Evolutionary conservation across 768 basidiomycete species (phyloP).

Genomic region (Kondoa malvinella): DNA sequence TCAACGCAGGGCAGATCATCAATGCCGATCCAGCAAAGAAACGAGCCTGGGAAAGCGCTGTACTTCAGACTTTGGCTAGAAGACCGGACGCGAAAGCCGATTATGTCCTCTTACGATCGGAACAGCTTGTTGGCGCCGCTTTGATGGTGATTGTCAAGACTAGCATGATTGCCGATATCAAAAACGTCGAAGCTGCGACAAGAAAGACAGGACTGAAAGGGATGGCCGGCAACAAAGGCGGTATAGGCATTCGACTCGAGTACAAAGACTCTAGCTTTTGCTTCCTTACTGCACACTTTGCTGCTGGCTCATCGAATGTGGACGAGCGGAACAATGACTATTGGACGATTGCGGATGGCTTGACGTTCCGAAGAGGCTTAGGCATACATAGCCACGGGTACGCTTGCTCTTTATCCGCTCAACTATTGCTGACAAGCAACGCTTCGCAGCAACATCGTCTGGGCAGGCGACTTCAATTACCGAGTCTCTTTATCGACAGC

Average conservation of each 20-base stretch:
- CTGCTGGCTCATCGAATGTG: slow-evolving; percentile 81
- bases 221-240: slow-evolving; percentile 95
- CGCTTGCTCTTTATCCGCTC: slow-evolving; percentile 27
- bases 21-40: slow-evolving; percentile 69
- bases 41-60: slow-evolving; percentile 64
- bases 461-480: slow-evolving; percentile 92
- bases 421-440: neutral
- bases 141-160: slow-evolving; percentile 67
- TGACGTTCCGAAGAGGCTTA: slow-evolving; percentile 80
- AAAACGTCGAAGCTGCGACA: slow-evolving; percentile 78
- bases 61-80: slow-evolving; percentile 58
- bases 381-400: slow-evolving; percentile 80
- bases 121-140: slow-evolving; percentile 95
- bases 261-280: slow-evolving; percentile 83
- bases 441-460: slow-evolving; percentile 60
- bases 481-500: slow-evolving; percentile 75
- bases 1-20: slow-evolving; percentile 93
- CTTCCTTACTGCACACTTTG: slow-evolving; percentile 87
- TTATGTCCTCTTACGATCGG: slow-evolving; percentile 76
- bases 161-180: slow-evolving; percentile 57
- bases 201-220: slow-evolving; percentile 58
- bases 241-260: slow-evolving; percentile 79
- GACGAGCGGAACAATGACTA: slow-evolving; percentile 81
- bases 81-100: slow-evolving; percentile 50
- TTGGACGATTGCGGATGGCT: slow-evolving; percentile 59